Percentiles rank a stretch among this genome's conserved stretches.
Evolutionary conservation across 768 basidiomycete genomes (phyloP).

Genomic region (Obba rivulosa): DNA sequence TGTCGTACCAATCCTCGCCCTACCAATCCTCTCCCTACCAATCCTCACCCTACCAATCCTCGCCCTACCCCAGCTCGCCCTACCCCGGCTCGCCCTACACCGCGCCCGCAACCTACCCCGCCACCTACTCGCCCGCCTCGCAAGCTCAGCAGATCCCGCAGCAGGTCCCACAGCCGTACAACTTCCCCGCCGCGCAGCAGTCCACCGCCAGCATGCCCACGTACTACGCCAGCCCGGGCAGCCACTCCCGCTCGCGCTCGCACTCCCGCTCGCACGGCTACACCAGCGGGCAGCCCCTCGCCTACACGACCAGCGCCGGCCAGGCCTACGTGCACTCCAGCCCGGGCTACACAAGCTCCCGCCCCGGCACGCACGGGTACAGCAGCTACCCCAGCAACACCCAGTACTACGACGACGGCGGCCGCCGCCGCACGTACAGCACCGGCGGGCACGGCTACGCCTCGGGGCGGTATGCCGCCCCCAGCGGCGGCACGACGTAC

Average conservation of each 20-base stretch:
- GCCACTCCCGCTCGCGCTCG: conserved; percentile 17
- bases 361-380: conserved; percentile 6
- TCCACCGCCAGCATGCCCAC: conserved; percentile 12
- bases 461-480: conserved; percentile 11
- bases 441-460: conserved; percentile 14
- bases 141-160: not conserved
- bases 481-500: conserved; percentile 4
- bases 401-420: conserved; percentile 9
- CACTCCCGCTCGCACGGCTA: conserved; percentile 18
- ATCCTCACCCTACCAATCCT: conserved; percentile 9
- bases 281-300: conserved; percentile 18
- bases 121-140: not conserved
- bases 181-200: not conserved
- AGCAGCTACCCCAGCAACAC: conserved; percentile 13
- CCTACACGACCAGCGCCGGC: conserved; percentile 14
- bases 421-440: conserved; percentile 13
- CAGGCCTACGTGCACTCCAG: conserved; percentile 5
- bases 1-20: not conserved
- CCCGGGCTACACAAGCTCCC: conserved; percentile 7
- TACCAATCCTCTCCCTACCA: not conserved
- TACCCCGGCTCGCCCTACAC: conserved; percentile 1
- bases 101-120: not conserved
- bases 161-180: not conserved
- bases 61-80: conserved; percentile 10
- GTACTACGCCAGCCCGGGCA: conserved; percentile 22